Conservation (phyloP, 352 stramenopile species). For the Pythium phragmitis region DNA sequence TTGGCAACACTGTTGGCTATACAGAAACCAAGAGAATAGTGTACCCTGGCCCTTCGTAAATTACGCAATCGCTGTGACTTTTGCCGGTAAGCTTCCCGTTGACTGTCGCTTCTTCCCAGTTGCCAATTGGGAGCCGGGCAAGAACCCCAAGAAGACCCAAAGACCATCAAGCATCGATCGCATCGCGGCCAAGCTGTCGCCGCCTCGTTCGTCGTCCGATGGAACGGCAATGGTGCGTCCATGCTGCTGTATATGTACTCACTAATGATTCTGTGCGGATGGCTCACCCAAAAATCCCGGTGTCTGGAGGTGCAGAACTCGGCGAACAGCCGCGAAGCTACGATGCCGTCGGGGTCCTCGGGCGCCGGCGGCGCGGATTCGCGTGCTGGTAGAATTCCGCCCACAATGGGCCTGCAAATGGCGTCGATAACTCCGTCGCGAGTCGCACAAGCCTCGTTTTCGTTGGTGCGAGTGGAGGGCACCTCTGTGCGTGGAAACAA, state of each 20-base stretch:
- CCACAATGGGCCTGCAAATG: not conserved
- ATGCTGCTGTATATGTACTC: not conserved
- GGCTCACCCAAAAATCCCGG: slow-evolving; percentile 11
- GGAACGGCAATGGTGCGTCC: slow-evolving; percentile 29
- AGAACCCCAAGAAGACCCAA: not conserved
- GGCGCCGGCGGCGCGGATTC: not conserved
- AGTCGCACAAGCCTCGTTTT: not conserved
- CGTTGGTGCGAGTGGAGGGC: not conserved
- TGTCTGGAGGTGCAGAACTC: slow-evolving; percentile 15
- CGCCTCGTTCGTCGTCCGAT: slow-evolving; percentile 28
- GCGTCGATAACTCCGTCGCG: not conserved
- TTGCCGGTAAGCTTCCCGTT: slow-evolving; percentile 11
- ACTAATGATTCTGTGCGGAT: not conserved
- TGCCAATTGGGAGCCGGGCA: slow-evolving; percentile 18
- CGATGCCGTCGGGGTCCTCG: slow-evolving; percentile 4
- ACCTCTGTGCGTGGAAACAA: slow-evolving; percentile 9
- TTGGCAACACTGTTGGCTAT: not conserved
- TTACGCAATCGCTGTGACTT: not conserved
- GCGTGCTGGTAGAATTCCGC: slow-evolving; percentile 12
- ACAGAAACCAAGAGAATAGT: slow-evolving; percentile 16
- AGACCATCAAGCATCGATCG: not conserved
- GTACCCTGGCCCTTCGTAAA: slow-evolving; percentile 11
- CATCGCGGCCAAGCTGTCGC: slow-evolving; percentile 28
- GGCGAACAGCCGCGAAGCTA: slow-evolving; percentile 13
- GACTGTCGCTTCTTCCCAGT: slow-evolving; percentile 19